Conservation (phyloP, 176 grass and related monocot genomes). For the Microstegium vimineum region DNA sequence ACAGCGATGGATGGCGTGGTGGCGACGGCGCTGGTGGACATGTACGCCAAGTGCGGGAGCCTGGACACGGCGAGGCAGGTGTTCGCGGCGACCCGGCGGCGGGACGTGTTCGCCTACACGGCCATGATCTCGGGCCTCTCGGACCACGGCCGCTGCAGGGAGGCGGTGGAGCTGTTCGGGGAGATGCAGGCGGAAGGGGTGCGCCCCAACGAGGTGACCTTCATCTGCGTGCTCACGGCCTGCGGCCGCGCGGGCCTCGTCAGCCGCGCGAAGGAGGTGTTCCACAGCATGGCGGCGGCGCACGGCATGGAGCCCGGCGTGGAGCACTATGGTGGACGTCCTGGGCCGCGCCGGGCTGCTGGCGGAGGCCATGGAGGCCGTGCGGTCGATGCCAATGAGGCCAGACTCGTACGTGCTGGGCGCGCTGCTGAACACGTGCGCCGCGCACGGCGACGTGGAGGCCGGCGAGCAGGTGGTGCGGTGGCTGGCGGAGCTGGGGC, state of each 20-base stretch:
- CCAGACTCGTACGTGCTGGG: conserved; percentile 63
- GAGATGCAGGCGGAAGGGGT: conserved; percentile 40
- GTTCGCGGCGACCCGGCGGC: conserved; percentile 13
- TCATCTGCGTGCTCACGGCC: conserved; percentile 52
- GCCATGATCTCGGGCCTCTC: conserved; percentile 66
- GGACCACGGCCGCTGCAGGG: conserved; percentile 27
- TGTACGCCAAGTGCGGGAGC: conserved; percentile 75
- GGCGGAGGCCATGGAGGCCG: conserved; percentile 28
- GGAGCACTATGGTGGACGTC: conserved; percentile 66
- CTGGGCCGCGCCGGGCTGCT: conserved; percentile 49
- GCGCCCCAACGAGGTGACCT: conserved; percentile 62
- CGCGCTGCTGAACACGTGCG: conserved; percentile 55
- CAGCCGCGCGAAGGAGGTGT: conserved; percentile 20
- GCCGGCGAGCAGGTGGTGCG: conserved; percentile 20
- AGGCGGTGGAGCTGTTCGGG: conserved; percentile 36
- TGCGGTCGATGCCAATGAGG: conserved; percentile 41
- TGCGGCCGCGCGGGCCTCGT: conserved; percentile 42
- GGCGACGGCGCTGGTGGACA: conserved; percentile 57
- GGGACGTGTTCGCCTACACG: conserved; percentile 60
- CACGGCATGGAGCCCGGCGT: conserved; percentile 32
- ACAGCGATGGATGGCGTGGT: conserved; percentile 12
- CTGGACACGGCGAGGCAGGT: conserved; percentile 41
- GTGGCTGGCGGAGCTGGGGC: conserved; percentile 27
- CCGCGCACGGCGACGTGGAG: conserved; percentile 21
- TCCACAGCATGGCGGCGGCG: conserved; percentile 27